Base-by-base conservation (phyloP, 495 filamentous ascomycete genomes). In the Venustampulla echinocandica region DNA sequence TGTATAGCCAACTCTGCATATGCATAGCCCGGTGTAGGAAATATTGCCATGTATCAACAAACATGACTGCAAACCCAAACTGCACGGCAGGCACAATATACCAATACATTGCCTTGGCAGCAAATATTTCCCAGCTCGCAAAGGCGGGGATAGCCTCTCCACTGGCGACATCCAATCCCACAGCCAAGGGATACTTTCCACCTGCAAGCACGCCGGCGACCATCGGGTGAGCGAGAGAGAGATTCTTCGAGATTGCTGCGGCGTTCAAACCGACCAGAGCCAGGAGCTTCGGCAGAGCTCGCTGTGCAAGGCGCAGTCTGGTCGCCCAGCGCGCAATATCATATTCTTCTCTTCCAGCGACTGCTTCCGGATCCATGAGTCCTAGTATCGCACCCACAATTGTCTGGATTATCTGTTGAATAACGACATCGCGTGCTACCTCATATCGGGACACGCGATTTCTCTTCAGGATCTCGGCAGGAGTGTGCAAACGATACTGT, bases 21-120 rank as follows among this genome's bases (percentile, higher is more conserved):
- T 98, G 92, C 88, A 96, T 95, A 30, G 78, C 77, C 20, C 92
- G 84, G 68, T 98, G 92, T 60, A 84, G 72, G 66, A 95, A 95
- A 69, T 98, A 98, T 56, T 98, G 88, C 87, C 90, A 95, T 25
- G 88, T 93, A 68, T 98, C 92, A 49, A 95, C 73, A 48, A 86
- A 63, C 47, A 73, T 67, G 52, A 90, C 75, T 25, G 80, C 92
- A 24, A 84, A 44, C 48, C 74, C 63, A 56, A 94, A 77, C 62
- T 95, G 88, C 34, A 87, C 42, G 13, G 68, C 69, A 1, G 92
- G 92, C 35, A 95, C 69, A 19, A 86, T 61, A 44, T 80, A 66
- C 76, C 81, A 85, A 70, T 95, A 95, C 50, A 93, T 74, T 35
- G 75, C 70, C 54, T 80, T 77, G 9, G 85, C 90, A 22, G 79